Evolutionary conservation across 208 protist species (phyloP), one percentile per base, ranked within the genome.

Genomic region (Phytomonas sp.): DNA sequence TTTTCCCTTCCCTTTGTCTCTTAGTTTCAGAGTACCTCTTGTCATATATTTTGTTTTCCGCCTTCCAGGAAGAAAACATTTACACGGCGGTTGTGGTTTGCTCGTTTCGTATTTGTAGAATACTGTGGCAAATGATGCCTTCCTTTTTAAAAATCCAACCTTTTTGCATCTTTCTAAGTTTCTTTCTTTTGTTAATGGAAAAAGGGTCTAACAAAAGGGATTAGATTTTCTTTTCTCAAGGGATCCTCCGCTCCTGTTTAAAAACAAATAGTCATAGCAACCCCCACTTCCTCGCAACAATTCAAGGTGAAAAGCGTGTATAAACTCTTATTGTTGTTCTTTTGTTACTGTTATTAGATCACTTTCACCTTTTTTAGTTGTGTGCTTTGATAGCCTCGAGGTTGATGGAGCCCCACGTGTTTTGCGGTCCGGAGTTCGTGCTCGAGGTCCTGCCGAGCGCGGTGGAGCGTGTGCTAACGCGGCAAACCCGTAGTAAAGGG

Each of bases 371-470:
- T 7, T 23, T 30, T 8, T 20, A 30, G 66, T 15, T 23, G 32
- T 61, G 23, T 37, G 23, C 40, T 51, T 3, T 17, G 9, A 51
- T 20, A 17, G 13, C 40, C 20, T 20, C 40, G 13, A 51, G 40
- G 9, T 20, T 51, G 31, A 83, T 92, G 28, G 98, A 99, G 67
- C 78, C 98, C 56, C 99, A 99, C 75, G 89, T 99, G 11, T 85
- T 99, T 37, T 99, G 96, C 82, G 98, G 83, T 0, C 84, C 86
- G 6, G 81, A 91, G 79, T 95, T 95, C 34, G 66, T 85, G n/a
- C 76, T 99, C 51, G 98, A 99, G 76, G 84, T 97, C 17, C 99
- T 99, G 7, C 67, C 96, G 43, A 62, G 68, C 4, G 73, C 51
- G 30, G 91, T 83, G 26, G 71, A 89, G 17, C 90, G 96, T 31